Evolutionary conservation across 441 rosid species (phyloP).

Genomic region (Pelargonium citronellum): DNA sequence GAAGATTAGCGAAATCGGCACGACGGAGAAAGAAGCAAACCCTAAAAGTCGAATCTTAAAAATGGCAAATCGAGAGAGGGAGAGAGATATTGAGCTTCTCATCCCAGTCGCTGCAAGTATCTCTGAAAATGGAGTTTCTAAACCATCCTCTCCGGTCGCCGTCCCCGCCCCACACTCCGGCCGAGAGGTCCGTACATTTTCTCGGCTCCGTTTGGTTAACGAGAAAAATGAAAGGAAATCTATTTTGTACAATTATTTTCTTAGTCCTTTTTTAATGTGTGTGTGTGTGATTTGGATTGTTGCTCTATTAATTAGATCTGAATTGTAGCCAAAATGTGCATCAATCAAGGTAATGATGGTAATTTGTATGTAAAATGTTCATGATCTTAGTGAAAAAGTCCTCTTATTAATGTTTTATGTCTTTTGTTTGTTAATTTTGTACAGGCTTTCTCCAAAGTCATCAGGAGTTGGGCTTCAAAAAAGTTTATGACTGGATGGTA

Average conservation of each 20-base stretch:
- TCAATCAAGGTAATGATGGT: background rate
- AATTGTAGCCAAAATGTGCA: background rate
- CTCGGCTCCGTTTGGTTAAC: background rate
- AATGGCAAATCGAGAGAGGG: slow-evolving; percentile 1
- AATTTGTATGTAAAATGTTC: slow-evolving; percentile 1
- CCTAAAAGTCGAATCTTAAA: background rate
- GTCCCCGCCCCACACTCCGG: slow-evolving; percentile 4
- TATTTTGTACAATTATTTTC: too few relatives aligned
- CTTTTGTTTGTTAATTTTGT: background rate
- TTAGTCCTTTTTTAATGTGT: too few relatives aligned
- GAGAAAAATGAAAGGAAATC: background rate
- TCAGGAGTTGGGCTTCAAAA: slow-evolving; percentile 75
- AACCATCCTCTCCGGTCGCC: slow-evolving; percentile 4
- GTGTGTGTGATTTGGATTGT: background rate
- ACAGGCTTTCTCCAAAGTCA: slow-evolving; percentile 64
- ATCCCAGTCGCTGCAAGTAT: slow-evolving; percentile 3
- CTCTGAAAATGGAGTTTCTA: background rate
- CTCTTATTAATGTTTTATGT: background rate
- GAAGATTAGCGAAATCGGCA: background rate
- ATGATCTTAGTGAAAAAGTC: background rate
- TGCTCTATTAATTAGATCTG: background rate
- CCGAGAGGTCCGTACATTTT: slow-evolving; percentile 6
- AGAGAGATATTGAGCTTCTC: slow-evolving; percentile 1
- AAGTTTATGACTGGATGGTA: slow-evolving; percentile 86
- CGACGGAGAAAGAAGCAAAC: background rate